Conservation (phyloP, 192 early-diverging fungal species). For the Linnemannia exigua region DNA sequence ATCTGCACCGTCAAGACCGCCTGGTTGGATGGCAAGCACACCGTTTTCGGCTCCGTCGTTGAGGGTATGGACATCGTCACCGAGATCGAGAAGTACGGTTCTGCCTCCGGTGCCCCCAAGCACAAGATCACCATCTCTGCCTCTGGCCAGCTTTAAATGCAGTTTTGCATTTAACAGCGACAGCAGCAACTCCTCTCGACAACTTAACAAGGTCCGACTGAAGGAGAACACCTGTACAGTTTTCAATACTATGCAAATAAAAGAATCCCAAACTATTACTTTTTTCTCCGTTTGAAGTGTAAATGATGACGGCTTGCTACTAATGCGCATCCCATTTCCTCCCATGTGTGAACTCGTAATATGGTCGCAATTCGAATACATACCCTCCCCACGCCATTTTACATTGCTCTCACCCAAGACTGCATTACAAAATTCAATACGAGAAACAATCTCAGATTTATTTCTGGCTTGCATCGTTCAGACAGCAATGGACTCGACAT, state of each 20-base stretch:
- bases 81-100: conserved; percentile 73
- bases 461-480: not conserved
- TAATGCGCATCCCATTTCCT: not conserved
- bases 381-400: too few species aligned
- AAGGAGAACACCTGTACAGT: not conserved
- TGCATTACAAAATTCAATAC: too few species aligned
- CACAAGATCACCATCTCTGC: conserved; percentile 70
- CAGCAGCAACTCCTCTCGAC: not conserved
- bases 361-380: too few species aligned
- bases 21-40: conserved; percentile 94
- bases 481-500: not conserved
- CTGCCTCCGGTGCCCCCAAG: conserved; percentile 63
- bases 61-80: conserved; percentile 81
- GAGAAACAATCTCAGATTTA: too few species aligned
- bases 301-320: too few species aligned
- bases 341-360: too few species aligned
- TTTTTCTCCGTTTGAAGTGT: too few species aligned
- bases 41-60: conserved; percentile 80
- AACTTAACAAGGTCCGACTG: not conserved
- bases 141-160: conserved; percentile 75
- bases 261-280: not conserved
- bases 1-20: conserved; percentile 84
- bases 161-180: not conserved
- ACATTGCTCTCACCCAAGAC: too few species aligned
- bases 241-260: conserved; percentile 5